Percentiles rank a stretch among this genome's conserved stretches.
Conservation (phyloP, 345 rosid genomes). For the Melaleuca quinquenervia region DNA sequence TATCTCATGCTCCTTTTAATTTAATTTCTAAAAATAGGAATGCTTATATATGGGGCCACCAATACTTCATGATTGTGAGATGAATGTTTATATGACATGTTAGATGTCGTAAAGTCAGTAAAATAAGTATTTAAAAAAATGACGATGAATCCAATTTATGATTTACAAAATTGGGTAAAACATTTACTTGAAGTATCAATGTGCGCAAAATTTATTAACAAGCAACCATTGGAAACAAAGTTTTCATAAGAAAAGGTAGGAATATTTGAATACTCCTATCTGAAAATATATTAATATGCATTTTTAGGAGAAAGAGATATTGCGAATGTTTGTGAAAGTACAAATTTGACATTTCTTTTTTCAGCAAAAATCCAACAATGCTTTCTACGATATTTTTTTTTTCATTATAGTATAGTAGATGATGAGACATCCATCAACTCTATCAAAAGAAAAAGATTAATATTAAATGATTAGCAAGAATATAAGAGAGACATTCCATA, state of each 20-base stretch:
- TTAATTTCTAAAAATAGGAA: too few species aligned
- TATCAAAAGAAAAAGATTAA: background rate
- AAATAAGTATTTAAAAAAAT: too few species aligned
- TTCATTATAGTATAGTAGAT: background rate
- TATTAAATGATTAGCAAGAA: background rate
- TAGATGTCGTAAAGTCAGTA: too few species aligned
- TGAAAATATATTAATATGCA: background rate
- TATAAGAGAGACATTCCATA: background rate
- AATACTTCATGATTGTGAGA: too few species aligned
- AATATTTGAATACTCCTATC: rapidly evolving
- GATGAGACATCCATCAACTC: background rate
- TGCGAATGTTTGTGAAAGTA: too few species aligned
- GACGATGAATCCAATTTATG: too few species aligned
- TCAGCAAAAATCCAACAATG: background rate
- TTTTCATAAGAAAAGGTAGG: background rate
- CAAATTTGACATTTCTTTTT: too few species aligned
- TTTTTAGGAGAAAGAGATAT: too few species aligned
- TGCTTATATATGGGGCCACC: too few species aligned
- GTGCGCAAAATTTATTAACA: background rate
- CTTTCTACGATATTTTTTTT: too few species aligned
- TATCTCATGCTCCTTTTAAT: too few species aligned
- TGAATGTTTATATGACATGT: too few species aligned
- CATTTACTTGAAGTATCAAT: background rate
- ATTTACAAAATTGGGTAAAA: background rate
- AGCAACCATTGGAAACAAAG: background rate